phyloP scores from a whole-genome alignment of 108 stramenopile species.

The Ochromonas danica region DNA sequence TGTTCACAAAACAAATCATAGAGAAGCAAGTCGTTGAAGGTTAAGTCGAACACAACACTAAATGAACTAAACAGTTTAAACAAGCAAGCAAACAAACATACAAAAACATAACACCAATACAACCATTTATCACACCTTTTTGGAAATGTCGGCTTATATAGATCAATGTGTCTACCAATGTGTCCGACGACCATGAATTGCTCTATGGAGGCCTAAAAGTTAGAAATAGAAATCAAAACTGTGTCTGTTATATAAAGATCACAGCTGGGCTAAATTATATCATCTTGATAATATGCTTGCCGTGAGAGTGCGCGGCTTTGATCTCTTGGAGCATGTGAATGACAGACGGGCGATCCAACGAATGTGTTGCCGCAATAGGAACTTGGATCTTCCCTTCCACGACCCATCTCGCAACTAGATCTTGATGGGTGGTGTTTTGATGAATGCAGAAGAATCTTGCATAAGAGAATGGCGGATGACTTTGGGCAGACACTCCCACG shows the following conservation, averaged over 20 bases:
- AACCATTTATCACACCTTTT: too few species aligned
- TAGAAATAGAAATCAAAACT: too few species aligned
- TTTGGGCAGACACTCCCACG: not conserved
- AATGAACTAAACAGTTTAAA: not conserved
- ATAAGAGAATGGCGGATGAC: constrained; percentile 22
- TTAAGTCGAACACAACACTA: not conserved
- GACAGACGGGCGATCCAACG: not conserved
- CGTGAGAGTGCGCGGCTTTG: not conserved
- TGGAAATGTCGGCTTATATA: too few species aligned
- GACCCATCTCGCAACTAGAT: not conserved
- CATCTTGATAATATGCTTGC: too few species aligned
- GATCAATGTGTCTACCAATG: too few species aligned
- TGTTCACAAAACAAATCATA: too few species aligned
- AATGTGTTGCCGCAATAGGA: not conserved
- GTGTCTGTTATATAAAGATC: too few species aligned
- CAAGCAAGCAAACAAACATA: not conserved
- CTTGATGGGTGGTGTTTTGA: not conserved
- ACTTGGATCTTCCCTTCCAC: not conserved
- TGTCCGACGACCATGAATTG: too few species aligned
- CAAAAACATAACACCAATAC: constrained; percentile 1
- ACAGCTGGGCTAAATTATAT: too few species aligned
- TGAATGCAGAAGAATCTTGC: constrained; percentile 4
- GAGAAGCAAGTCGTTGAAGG: not conserved
- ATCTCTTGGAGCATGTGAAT: not conserved
- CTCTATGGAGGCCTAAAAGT: too few species aligned